A percentile compares a stretch with the other conserved stretches of the same genome.
Conservation (phyloP, 345 rosid species). For the Corchorus capsularis region DNA sequence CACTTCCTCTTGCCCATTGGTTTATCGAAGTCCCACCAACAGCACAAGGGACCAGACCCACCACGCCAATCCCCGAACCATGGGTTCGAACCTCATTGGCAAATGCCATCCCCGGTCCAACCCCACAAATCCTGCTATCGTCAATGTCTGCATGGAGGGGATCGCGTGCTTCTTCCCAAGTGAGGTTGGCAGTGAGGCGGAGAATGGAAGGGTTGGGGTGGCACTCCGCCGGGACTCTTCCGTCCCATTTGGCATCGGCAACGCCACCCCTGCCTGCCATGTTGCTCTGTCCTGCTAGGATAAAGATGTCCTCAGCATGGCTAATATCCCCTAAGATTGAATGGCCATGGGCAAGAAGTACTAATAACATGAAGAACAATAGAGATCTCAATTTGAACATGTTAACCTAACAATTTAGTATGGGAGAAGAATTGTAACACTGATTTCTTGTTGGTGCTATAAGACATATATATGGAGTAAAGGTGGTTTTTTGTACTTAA, state of each 20-base stretch:
- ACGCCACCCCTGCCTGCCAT: conserved; percentile 95
- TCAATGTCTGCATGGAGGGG: conserved; percentile 88
- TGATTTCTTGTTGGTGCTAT: neutral
- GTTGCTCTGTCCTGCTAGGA: conserved; percentile 92
- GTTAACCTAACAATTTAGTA: neutral
- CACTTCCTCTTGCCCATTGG: conserved; percentile 63
- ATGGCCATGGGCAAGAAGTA: neutral
- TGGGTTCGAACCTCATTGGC: conserved; percentile 46
- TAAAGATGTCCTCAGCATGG: conserved; percentile 36
- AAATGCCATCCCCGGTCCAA: conserved; percentile 87
- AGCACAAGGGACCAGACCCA: conserved; percentile 92
- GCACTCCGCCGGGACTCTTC: conserved; percentile 65
- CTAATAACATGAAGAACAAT: neutral
- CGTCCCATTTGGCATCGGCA: conserved; percentile 65
- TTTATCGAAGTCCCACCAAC: conserved; percentile 74
- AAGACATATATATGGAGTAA: neutral
- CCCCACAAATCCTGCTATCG: conserved; percentile 51
- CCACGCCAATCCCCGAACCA: conserved; percentile 26
- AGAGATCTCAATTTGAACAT: neutral
- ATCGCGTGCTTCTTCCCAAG: conserved; percentile 67
- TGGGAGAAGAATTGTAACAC: neutral
- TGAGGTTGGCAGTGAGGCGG: conserved; percentile 47
- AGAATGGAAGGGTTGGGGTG: conserved; percentile 47
- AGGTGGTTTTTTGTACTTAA: neutral
- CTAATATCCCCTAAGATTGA: neutral